These are phyloP conservation scores for Termitomyces sp. DNA, from an alignment of 768 basidiomycete species.

Conservation along the genomic window DNA sequence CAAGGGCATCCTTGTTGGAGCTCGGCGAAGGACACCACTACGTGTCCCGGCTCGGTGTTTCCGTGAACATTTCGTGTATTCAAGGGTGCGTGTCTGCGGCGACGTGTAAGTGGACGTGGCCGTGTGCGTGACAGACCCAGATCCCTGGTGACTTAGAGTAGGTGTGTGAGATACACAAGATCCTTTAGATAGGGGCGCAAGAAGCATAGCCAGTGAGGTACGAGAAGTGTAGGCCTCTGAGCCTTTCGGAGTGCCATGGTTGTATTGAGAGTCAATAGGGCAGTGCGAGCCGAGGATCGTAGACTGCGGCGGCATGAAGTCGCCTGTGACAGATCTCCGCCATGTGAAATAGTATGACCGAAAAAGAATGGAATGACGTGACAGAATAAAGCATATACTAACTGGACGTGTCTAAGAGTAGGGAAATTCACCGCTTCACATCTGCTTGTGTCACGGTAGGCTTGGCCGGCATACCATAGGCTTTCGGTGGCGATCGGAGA, in stretches of 20 bases:
- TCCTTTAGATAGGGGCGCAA: slow-evolving; percentile 16
- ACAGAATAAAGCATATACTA: slow-evolving; percentile 1
- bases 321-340: slow-evolving; percentile 9
- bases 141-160: neutral
- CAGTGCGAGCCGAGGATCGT: slow-evolving; percentile 10
- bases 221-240: slow-evolving; percentile 6
- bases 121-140: slow-evolving; percentile 5
- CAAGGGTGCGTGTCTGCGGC: neutral
- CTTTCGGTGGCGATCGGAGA: slow-evolving; percentile 11
- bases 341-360: slow-evolving; percentile 13
- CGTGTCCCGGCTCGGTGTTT: neutral
- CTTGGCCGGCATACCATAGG: neutral
- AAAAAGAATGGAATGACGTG: slow-evolving; percentile 8
- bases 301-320: slow-evolving; percentile 7
- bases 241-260: neutral
- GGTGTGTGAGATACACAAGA: neutral
- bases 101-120: neutral
- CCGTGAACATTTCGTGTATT: slow-evolving; percentile 3
- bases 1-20: slow-evolving; percentile 1
- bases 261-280: slow-evolving; percentile 1
- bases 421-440: slow-evolving; percentile 10
- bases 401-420: neutral
- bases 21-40: neutral
- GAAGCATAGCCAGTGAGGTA: slow-evolving; percentile 6
- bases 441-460: neutral